Conservation (phyloP, 192 early-diverging fungal species). For the Gaertneriomyces semiglobifer region DNA sequence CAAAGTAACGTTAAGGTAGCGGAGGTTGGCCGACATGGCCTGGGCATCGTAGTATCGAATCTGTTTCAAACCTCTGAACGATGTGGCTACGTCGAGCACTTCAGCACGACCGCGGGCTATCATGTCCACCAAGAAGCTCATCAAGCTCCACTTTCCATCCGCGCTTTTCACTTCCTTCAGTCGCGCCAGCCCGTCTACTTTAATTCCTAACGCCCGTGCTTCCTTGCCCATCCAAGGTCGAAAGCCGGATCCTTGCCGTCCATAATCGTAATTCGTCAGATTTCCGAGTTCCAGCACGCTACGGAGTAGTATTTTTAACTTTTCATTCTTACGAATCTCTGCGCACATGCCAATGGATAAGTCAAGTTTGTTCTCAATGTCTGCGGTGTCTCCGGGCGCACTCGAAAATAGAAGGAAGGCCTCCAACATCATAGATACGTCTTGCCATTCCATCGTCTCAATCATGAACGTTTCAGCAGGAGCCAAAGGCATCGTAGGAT, state of each 20-base stretch:
- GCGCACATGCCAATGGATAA: slow-evolving; percentile 31
- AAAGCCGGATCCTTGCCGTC: slow-evolving; percentile 27
- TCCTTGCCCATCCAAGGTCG: slow-evolving; percentile 57
- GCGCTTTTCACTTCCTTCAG: slow-evolving; percentile 56
- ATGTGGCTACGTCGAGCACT: slow-evolving; percentile 39
- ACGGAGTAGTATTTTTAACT: slow-evolving; percentile 46
- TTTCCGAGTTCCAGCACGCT: slow-evolving; percentile 49
- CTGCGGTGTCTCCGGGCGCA: slow-evolving; percentile 34
- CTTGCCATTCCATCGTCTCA: slow-evolving; percentile 36
- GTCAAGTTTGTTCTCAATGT: slow-evolving; percentile 33
- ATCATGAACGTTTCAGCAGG: slow-evolving; percentile 54
- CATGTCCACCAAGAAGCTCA: slow-evolving; percentile 58
- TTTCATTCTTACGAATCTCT: slow-evolving; percentile 34
- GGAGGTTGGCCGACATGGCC: slow-evolving; percentile 30
- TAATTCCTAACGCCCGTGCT: slow-evolving; percentile 52
- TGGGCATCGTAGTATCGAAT: slow-evolving; percentile 43
- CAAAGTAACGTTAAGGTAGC: slow-evolving; percentile 23
- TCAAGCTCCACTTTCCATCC: slow-evolving; percentile 55
- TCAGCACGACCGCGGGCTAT: slow-evolving; percentile 40
- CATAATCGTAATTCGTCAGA: slow-evolving; percentile 53
- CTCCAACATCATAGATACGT: slow-evolving; percentile 36
- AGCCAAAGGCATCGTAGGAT: slow-evolving; percentile 40
- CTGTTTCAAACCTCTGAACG: slow-evolving; percentile 37
- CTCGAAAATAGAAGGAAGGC: slow-evolving; percentile 38
- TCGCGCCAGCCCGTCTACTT: slow-evolving; percentile 51